Conservation (phyloP, 1,284 basidiomycete genomes). For the Fomitopsis betulina region DNA sequence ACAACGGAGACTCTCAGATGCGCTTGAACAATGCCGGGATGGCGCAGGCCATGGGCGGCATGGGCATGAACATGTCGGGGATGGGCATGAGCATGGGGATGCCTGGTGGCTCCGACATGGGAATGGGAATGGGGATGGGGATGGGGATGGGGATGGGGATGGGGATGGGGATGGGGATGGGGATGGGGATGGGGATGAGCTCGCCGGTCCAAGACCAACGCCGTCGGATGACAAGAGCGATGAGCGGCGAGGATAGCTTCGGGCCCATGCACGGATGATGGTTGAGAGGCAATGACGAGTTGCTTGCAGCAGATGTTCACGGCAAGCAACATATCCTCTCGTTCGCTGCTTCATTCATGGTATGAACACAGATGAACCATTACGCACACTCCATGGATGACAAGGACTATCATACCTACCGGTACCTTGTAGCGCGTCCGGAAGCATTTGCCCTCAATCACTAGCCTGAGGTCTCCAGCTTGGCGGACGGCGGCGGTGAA, state of each 20-base stretch:
- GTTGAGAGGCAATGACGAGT: background rate
- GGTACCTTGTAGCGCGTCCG: no score
- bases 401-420: no score
- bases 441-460: no score
- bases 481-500: background rate
- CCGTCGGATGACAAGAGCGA: slow-evolving; percentile 19
- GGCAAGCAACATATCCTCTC: background rate
- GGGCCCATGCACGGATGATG: slow-evolving; percentile 17
- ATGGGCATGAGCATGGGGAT: slow-evolving; percentile 17
- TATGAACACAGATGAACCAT: no score
- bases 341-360: no score
- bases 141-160: slow-evolving; percentile 7
- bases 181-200: slow-evolving; percentile 15
- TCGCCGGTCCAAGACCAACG: slow-evolving; percentile 22
- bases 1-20: slow-evolving; percentile 28
- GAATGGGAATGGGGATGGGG: slow-evolving; percentile 15
- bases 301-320: background rate
- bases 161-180: slow-evolving; percentile 20
- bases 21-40: slow-evolving; percentile 25
- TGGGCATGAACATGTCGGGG: slow-evolving; percentile 20
- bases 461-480: no score
- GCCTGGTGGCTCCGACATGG: slow-evolving; percentile 18
- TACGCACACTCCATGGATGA: no score
- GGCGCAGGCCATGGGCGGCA: slow-evolving; percentile 24
- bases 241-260: slow-evolving; percentile 21